Base-by-base conservation (phyloP, 2,329 filamentous ascomycete genomes). In the Teratosphaeria epicoccoides region DNA sequence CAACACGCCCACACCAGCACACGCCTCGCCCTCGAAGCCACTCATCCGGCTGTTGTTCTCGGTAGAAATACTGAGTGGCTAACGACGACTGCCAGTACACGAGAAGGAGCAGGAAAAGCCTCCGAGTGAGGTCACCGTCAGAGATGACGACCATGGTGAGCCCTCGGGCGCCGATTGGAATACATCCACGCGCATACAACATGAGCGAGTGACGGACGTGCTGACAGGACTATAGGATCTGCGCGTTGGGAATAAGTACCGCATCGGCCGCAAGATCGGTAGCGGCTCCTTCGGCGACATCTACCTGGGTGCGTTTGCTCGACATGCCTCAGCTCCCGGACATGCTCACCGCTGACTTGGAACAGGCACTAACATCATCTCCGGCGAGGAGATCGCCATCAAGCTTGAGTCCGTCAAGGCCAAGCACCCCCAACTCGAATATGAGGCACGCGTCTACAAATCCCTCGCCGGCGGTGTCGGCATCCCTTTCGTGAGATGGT, bases 371-470 rank as follows among this genome's bases (percentile, higher is more conserved):
- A 97, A 98, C 78, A 97, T 98, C 76, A 97, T 97, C 73, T 97
- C 93, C 4, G 93, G 93, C 57, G 93, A 98, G 73, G 93, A 98
- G 74, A 97, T 98, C 65, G 93, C 93, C 70, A 98, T 98, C 78
- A 98, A 98, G 79, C 88, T 98, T 55, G 93, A 98, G 75, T 95
- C 88, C 60, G 91, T 97, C 76, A 98, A 98, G 81, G 91, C 93
- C 70, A 97, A 98, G 80, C 93, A 97, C 72, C 93, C 93, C 53
- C 93, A 97, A 74, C 83, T 98, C 57, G 93, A 97, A 73, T 97
- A 97, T 78, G 93, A 98, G 74, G 93, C 93, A 53, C 88, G 91
- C 63, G 91, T 97, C 65, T 91, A 84, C 78, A 85, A 84, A 68
- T 84, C 81, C 23, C 87, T 98, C 49, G 93, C 93, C 52, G 93